A percentile compares a stretch with the other conserved stretches of the same genome.
These are phyloP conservation scores for Hanseniaspora sp. DNA, from an alignment of 1,139 yeast genomes.

Conservation along the genomic window DNA sequence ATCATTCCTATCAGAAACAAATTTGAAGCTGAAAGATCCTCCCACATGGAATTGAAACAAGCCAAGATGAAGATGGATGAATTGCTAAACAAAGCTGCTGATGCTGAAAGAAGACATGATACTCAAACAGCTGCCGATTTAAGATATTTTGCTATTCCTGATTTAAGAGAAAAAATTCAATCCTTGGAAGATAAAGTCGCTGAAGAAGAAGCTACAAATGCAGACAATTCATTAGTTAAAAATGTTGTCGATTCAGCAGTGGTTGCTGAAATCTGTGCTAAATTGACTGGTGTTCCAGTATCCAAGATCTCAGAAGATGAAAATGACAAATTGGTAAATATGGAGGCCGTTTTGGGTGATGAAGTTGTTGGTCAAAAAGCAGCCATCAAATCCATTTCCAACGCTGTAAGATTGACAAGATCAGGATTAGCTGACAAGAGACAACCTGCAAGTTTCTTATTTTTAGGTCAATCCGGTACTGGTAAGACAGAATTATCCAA, in stretches of 20 bases:
- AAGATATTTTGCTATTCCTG: constrained; percentile 94
- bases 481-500: constrained; percentile 98
- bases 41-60: constrained; percentile 79
- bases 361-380: constrained; percentile 93
- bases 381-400: constrained; percentile 92
- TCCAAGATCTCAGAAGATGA: constrained; percentile 90
- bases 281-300: constrained; percentile 98
- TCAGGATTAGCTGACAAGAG: constrained; percentile 95
- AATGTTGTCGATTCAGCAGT: constrained; percentile 90
- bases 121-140: constrained; percentile 91
- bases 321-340: constrained; percentile 79
- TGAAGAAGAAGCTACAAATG: constrained; percentile 58
- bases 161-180: constrained; percentile 62
- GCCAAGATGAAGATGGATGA: constrained; percentile 89
- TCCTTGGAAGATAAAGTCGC: constrained; percentile 65
- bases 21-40: constrained; percentile 76
- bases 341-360: constrained; percentile 76
- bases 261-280: constrained; percentile 93
- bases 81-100: constrained; percentile 79
- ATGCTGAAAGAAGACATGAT: constrained; percentile 95
- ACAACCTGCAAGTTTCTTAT: constrained; percentile 91
- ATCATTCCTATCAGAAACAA: constrained; percentile 76
- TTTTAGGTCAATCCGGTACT: constrained; percentile 91
- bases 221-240: constrained; percentile 55
- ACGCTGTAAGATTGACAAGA: constrained; percentile 83